Evolutionary conservation across 768 basidiomycete genomes (phyloP), one percentile per base, ranked within the genome.

Genomic region (Kondoa malvinella): DNA sequence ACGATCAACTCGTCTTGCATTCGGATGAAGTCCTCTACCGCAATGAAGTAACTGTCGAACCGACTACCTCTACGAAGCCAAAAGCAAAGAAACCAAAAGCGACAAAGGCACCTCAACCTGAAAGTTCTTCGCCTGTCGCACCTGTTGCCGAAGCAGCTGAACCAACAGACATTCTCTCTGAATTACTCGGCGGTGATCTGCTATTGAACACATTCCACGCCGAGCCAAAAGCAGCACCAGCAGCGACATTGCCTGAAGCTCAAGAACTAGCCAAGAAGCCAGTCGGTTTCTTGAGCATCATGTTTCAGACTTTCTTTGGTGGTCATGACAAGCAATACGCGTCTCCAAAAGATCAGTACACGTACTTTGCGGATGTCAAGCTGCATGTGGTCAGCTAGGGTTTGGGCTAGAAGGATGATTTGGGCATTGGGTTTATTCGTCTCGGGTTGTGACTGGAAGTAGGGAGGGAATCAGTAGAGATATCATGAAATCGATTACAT

Each of bases 11-110:
- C 29, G 72, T 72, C 50, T 65, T 74, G 27, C 66, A 68, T 58
- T 69, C 71, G 2, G 62, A 68, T 56, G 14, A 34, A 17, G 71
- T 73, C 50, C 71, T 71, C 69, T 73, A 73, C 68, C 71, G 74
- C 40, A 74, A 74, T 64, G 65, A 71, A 17, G 66, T 63, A 30
- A 31, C 56, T 27, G 4, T 34, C 33, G 27, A 29, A 32, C 32
- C 14, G 2, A 57, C 32, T 12, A 21, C 65, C 12, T 50, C 40
- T 50, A 50, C 40, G n/a, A n/a, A n/a, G 8, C 40, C 40, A 50
- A 50, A 50, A 50, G 40, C 21, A 8, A 50, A 50, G 40, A 50
- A 50, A 8, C 21, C 40, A 50, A 50, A 50, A n/a, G n/a, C n/a
- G n/a, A n/a, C n/a, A n/a, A n/a, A n/a, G n/a, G n/a, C n/a, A n/a